phyloP scores from a whole-genome alignment of 2,329 filamentous ascomycete species.

The Microsporum canis region DNA sequence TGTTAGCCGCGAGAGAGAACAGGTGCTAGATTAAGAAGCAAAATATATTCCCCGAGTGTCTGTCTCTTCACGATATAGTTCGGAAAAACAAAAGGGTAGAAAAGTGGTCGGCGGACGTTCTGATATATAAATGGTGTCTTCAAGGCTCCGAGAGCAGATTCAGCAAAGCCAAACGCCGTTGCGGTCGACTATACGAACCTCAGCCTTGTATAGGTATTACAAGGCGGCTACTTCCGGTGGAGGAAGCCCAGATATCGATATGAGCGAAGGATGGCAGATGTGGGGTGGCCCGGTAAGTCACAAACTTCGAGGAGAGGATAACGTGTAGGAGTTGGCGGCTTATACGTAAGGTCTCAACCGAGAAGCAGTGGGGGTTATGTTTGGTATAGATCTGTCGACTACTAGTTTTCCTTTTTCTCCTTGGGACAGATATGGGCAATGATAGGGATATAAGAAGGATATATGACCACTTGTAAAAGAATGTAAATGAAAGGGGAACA shows the following conservation, averaged over 20 bases:
- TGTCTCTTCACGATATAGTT: background rate
- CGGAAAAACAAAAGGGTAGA: background rate
- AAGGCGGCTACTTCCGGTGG: background rate
- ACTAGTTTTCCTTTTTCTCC: background rate
- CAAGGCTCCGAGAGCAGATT: background rate
- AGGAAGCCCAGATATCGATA: background rate
- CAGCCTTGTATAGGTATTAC: conserved; percentile 3
- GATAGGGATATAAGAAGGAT: background rate
- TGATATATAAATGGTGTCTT: background rate
- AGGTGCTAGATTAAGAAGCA: background rate
- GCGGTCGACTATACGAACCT: background rate
- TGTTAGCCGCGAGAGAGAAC: background rate
- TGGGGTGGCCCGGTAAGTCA: background rate
- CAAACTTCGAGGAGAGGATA: background rate
- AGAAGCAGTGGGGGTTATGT: background rate
- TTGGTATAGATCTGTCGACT: background rate
- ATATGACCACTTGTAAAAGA: background rate
- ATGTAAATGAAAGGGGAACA: background rate
- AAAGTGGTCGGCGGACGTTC: background rate
- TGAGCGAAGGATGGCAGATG: background rate
- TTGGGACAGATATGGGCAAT: background rate
- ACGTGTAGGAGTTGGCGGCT: background rate
- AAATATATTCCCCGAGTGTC: background rate
- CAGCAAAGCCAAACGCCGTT: background rate
- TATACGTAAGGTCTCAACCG: background rate